These are phyloP conservation scores for Davidsoniella australis DNA, from an alignment of 2,329 filamentous ascomycete species.

Conservation along the genomic window DNA sequence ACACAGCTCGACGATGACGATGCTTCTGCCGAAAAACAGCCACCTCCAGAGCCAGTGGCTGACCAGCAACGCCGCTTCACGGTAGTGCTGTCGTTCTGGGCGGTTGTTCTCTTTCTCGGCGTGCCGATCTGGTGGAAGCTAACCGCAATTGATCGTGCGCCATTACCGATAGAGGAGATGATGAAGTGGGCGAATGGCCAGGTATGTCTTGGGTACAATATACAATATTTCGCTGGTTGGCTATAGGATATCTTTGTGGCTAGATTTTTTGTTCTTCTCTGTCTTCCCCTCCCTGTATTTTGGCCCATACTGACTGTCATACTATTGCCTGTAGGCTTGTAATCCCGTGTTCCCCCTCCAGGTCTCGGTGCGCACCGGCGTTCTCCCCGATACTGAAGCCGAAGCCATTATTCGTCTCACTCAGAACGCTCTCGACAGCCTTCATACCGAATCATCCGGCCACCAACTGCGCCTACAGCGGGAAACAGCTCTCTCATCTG, in stretches of 20 bases:
- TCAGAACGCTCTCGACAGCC: conserved; percentile 70
- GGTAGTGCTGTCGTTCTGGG: conserved; percentile 82
- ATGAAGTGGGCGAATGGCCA: conserved; percentile 79
- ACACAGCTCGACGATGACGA: background rate
- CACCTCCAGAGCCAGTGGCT: conserved; percentile 62
- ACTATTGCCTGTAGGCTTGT: conserved; percentile 44
- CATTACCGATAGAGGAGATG: conserved; percentile 73
- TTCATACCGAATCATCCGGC: conserved; percentile 73
- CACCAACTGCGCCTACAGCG: conserved; percentile 42
- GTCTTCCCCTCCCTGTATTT: background rate
- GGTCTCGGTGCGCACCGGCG: conserved; percentile 57
- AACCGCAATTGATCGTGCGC: conserved; percentile 77
- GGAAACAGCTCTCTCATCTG: conserved; percentile 14
- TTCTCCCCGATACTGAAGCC: conserved; percentile 48
- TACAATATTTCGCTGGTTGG: too few relatives aligned
- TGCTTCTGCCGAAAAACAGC: conserved; percentile 19
- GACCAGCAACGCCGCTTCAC: conserved; percentile 51
- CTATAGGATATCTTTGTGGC: too few relatives aligned
- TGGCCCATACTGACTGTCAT: background rate
- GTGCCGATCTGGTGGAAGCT: conserved; percentile 94
- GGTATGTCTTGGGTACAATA: conserved; percentile 29
- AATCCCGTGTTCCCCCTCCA: conserved; percentile 74
- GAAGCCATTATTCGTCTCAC: conserved; percentile 62
- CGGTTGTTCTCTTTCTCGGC: conserved; percentile 64
- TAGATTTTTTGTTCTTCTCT: background rate